Evolutionary conservation across 169 alveolate species (phyloP), one percentile per base, ranked within the genome.

Genomic region (Plasmodium relictum): DNA sequence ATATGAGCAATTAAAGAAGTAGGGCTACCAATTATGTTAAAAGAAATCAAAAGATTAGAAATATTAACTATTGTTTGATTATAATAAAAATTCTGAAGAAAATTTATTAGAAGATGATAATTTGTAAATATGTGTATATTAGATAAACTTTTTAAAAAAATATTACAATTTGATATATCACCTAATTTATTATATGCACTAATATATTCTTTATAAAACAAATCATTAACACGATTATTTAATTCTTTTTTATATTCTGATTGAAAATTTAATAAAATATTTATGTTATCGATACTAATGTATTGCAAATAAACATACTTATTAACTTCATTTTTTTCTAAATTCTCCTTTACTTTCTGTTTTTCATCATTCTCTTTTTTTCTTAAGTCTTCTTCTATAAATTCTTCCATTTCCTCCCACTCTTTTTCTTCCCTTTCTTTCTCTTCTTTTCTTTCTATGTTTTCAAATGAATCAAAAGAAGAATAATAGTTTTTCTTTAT

Each of bases 101-200:
- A 76, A 26, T 62, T 76, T 5, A 70, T 14, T 8, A 76, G 18
- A 8, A 63, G 42, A 14, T 52, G 63, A 26, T 63, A 63, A 37
- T 50, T 63, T 41, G 89, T 76, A 26, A 76, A 76, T n/a, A 76
- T 76, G 14, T 76, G 89, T 16, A 76, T 76, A 42, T 76, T 76
- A 0, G 76, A 76, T 6, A 76, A 42, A 12, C 89, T 76, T 24
- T 76, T 76, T 42, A 76, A 50, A 50, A 39, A 63, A 7, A 76
- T 76, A 41, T 50, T 76, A 26, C 89, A 76, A 42, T 76, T 76
- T 16, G 89, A 76, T 8, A 76, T 76, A 14, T 76, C 89, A 8
- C 89, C 89, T 9, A 76, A 50, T 50, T 76, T 76, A 22, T 76
- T 76, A 50, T 76, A 76, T 6, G 78, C 89, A 76, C 89, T 76